A percentile compares a stretch with the other conserved stretches of the same genome.
Conservation (phyloP, 2,329 filamentous ascomycete species). For the Conoideocrella luteorostrata region DNA sequence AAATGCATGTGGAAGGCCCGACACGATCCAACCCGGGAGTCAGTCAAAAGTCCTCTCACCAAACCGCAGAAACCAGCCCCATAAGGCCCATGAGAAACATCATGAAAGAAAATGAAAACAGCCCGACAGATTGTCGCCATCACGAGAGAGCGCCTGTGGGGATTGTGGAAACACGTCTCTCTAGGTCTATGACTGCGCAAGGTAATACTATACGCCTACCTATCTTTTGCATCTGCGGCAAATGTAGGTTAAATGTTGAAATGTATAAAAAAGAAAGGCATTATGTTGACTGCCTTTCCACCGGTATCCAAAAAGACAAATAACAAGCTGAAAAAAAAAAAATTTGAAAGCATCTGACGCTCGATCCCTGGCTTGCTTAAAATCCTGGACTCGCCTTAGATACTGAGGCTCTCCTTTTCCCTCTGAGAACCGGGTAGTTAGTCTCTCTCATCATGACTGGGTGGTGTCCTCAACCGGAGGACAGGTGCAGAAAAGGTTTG, state of each 20-base stretch:
- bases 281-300: slow-evolving; percentile 1
- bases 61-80: not conserved
- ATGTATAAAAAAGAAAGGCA: not conserved
- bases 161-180: not conserved
- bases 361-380: not conserved
- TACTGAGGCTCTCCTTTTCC: too few species aligned
- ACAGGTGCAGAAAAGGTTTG: slow-evolving; percentile 92
- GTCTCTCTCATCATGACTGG: slow-evolving; percentile 5
- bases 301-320: not conserved
- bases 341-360: not conserved
- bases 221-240: not conserved
- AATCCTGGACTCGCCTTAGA: too few species aligned
- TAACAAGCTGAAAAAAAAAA: not conserved
- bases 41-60: too few species aligned
- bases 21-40: too few species aligned
- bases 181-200: slow-evolving; percentile 4
- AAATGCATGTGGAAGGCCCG: slow-evolving; percentile 5
- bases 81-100: not conserved
- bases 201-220: slow-evolving; percentile 4
- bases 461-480: slow-evolving; percentile 67
- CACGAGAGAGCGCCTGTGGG: not conserved
- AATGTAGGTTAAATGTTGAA: not conserved
- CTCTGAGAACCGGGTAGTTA: not conserved
- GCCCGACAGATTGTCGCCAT: not conserved
- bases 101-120: not conserved